Evolutionary conservation across 2,329 filamentous ascomycete genomes (phyloP), one percentile per base, ranked within the genome.

Genomic region (Paraphaeosphaeria sporulosa): DNA sequence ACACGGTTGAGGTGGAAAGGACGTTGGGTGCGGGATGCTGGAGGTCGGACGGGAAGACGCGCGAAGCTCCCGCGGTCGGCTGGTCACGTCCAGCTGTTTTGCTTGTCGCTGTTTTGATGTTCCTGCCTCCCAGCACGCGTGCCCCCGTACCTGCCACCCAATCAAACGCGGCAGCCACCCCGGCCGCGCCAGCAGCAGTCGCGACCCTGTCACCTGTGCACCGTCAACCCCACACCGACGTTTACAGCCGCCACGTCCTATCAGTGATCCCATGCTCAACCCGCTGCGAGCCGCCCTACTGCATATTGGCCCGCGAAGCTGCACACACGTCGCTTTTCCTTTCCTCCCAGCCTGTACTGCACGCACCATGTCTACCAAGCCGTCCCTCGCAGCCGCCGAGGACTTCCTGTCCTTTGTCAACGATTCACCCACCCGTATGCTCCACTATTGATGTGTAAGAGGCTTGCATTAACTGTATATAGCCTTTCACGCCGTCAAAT

Each of bases 321-420:
- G 43, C 51, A 15, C 47, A 48, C 48, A 49, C 55, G 53, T 47
- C 30, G 57, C 64, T 61, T 43, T 64, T 57, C 55, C 61, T 65
- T 46, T 69, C 36, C n/a, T 27, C 40, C 54, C 65, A 54, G 64
- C 64, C 50, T 63, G 58, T 65, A 59, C 68, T 55, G 43, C 64
- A 15, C 63, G 64, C 57, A 70, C 67, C 62, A 79, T 79, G 76
- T 61, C 76, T 27, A 62, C 72, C 66, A 78, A 78, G 60, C 76
- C 77, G 13, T 80, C 80, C 1, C 73, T 81, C 58, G 71, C 80
- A 62, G 80, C 75, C 58, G 92, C 92, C 57, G 82, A 90, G 80
- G 92, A 96, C 83, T 97, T 97, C 79, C 81, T 97, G 75, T 90
- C 92, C 80, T 97, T 97, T 81, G 90, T 97, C 77, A 96, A 97